phyloP scores from a whole-genome alignment of 2,329 filamentous ascomycete genomes.

The Aspergillus sclerotialis region DNA sequence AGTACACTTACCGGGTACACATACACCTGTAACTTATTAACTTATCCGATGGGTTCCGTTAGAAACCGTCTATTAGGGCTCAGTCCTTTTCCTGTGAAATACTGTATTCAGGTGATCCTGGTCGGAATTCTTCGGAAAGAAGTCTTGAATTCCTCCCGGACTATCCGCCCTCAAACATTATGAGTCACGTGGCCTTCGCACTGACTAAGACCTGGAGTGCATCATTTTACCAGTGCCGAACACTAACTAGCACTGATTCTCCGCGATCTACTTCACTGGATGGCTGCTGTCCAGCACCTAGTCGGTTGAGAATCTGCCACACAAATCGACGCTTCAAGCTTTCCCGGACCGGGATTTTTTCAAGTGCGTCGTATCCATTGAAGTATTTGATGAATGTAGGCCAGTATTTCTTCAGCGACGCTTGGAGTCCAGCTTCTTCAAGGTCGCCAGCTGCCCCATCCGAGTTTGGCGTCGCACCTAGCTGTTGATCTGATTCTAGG shows the following conservation, averaged over 20 bases:
- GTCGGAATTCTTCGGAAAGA: no score
- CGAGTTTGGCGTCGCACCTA: conserved; percentile 10
- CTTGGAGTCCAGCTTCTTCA: conserved; percentile 19
- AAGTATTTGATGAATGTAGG: conserved; percentile 74
- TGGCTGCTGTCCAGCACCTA: conserved; percentile 51
- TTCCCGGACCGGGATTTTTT: conserved; percentile 79
- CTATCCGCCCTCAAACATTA: no score
- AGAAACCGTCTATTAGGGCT: no score
- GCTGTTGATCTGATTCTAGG: conserved; percentile 7
- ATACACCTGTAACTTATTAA: no score
- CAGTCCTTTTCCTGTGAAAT: no score
- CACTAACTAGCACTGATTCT: conserved; percentile 49
- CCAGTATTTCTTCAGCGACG: conserved; percentile 57
- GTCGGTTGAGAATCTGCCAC: conserved; percentile 49
- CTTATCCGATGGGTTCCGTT: no score
- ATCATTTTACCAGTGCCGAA: conserved; percentile 65
- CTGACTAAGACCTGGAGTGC: no score
- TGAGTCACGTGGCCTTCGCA: no score
- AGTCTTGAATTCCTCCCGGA: no score
- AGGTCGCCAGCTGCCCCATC: conserved; percentile 11
- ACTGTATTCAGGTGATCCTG: no score
- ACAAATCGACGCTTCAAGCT: conserved; percentile 72
- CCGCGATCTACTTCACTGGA: conserved; percentile 23
- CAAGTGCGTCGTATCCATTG: conserved; percentile 75
- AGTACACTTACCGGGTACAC: no score